Conservation (phyloP, 2,329 filamentous ascomycete species). For the Fusarium sp. region DNA sequence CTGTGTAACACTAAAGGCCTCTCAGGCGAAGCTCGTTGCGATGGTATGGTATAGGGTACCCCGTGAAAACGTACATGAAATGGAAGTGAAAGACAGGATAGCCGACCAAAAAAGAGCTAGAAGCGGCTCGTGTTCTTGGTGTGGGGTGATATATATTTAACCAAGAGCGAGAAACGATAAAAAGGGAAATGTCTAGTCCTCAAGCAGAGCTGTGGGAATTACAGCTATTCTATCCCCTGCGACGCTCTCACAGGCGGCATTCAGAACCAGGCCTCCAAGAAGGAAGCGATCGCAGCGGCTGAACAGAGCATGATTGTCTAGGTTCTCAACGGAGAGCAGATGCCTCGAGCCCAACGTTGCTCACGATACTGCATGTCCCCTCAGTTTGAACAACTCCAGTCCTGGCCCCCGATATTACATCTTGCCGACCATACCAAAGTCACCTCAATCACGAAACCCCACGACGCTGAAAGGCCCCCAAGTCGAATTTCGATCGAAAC, state of each 20-base stretch:
- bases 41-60: no score
- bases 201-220: no score
- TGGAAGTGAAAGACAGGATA: no score
- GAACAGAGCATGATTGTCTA: rapidly evolving
- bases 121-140: background rate
- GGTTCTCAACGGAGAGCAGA: background rate
- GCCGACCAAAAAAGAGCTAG: no score
- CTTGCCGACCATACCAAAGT: rapidly evolving
- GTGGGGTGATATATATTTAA: background rate
- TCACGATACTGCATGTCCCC: no score
- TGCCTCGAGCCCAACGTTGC: background rate
- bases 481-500: background rate
- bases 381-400: background rate
- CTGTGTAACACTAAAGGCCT: no score
- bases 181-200: no score
- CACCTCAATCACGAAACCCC: no score
- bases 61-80: no score
- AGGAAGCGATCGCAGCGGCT: rapidly evolving
- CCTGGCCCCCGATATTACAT: background rate
- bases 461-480: rapidly evolving
- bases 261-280: rapidly evolving
- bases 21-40: no score
- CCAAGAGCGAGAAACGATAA: background rate
- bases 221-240: no score
- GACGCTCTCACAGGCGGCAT: rapidly evolving